Evolutionary conservation across 257 asterid species (phyloP).

Genomic region (Nemophila menziesii): DNA sequence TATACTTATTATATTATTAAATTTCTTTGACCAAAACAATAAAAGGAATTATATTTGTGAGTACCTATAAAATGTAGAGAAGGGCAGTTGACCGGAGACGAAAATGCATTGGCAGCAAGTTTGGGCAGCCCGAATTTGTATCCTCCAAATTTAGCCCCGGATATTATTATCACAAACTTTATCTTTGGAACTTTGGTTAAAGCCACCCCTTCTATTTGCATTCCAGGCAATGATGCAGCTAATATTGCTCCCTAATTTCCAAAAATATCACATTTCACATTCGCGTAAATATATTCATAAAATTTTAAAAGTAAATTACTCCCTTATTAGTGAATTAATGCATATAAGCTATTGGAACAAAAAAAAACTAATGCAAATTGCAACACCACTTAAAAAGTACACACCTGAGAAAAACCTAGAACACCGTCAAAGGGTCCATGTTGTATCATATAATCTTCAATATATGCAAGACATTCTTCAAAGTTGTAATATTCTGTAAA

Average conservation of each 20-base stretch:
- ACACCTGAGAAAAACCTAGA: conserved; percentile 32
- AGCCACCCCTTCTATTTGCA: conserved; percentile 31
- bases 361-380: not conserved
- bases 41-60: not conserved
- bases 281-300: too few species aligned
- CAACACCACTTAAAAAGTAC: not conserved
- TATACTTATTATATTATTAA: too few species aligned
- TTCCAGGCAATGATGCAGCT: conserved; percentile 28
- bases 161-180: conserved; percentile 23
- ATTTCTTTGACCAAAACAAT: not conserved
- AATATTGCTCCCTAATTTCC: conserved; percentile 23
- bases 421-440: conserved; percentile 34
- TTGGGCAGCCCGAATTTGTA: conserved; percentile 19
- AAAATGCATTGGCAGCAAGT: conserved; percentile 23
- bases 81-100: conserved; percentile 16
- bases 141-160: conserved; percentile 27
- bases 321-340: not conserved
- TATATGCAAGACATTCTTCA: conserved; percentile 23
- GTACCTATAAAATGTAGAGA: conserved; percentile 32
- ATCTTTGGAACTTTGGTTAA: conserved; percentile 22
- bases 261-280: not conserved
- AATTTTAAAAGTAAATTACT: not conserved
- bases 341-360: not conserved
- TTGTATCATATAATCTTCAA: conserved; percentile 23
- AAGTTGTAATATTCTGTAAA: conserved; percentile 21